A percentile compares a stretch with the other conserved stretches of the same genome.
phyloP scores from a whole-genome alignment of 176 grass and related monocot genomes.

The Oryza rufipogon region DNA sequence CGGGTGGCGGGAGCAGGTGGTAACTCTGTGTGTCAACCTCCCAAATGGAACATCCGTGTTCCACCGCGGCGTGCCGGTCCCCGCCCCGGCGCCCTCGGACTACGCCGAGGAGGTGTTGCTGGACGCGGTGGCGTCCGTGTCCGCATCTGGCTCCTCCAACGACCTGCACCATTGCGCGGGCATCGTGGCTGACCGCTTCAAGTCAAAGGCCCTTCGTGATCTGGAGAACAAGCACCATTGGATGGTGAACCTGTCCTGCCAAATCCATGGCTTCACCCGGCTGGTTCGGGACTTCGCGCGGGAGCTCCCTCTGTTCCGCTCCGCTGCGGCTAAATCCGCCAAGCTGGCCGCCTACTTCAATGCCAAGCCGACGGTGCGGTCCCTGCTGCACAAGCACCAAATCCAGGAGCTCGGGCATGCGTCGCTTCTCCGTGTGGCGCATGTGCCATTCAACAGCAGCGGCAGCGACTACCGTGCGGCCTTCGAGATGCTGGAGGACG shows the following conservation, averaged over 20 bases:
- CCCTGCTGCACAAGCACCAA: conserved; percentile 71
- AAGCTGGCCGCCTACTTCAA: conserved; percentile 80
- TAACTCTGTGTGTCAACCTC: conserved; percentile 62
- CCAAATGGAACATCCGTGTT: conserved; percentile 76
- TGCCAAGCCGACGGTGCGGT: conserved; percentile 52
- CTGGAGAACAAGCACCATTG: conserved; percentile 65
- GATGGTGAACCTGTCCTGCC: conserved; percentile 84
- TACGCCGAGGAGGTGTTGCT: conserved; percentile 59
- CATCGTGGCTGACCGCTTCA: conserved; percentile 81
- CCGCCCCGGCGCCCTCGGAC: conserved; percentile 43
- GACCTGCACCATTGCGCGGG: conserved; percentile 69
- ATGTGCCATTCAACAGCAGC: conserved; percentile 34
- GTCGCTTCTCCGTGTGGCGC: conserved; percentile 49
- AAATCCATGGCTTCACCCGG: conserved; percentile 62
- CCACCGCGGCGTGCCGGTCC: conserved; percentile 55
- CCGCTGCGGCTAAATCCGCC: conserved; percentile 45
- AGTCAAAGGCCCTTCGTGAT: conserved; percentile 66
- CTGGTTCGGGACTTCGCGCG: conserved; percentile 64
- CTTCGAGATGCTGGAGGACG: conserved; percentile 64
- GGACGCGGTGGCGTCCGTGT: conserved; percentile 55
- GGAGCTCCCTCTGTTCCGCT: conserved; percentile 66
- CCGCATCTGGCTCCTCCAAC: conserved; percentile 44
- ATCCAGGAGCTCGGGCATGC: conserved; percentile 66
- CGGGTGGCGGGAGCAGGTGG: conserved; percentile 62
- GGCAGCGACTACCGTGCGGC: conserved; percentile 44